Evolutionary conservation across 345 rosid genomes (phyloP).

Genomic region (Nephelium lappaceum): DNA sequence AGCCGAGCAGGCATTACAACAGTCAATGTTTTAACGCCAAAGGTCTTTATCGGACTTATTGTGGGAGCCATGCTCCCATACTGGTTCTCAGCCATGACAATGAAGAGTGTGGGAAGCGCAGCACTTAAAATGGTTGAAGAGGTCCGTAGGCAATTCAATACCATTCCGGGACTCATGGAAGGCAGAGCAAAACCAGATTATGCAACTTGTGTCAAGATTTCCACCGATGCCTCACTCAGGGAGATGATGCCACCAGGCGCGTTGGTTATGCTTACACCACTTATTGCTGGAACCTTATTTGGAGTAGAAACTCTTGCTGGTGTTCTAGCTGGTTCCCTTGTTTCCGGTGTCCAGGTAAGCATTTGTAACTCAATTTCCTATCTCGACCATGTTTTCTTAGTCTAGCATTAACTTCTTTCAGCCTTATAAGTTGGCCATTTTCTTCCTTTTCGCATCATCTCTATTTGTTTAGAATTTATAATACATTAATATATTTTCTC

Average conservation of each 20-base stretch:
- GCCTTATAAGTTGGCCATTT: not conserved
- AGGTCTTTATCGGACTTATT: slow-evolving; percentile 63
- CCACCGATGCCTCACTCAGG: slow-evolving; percentile 62
- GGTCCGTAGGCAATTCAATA: slow-evolving; percentile 69
- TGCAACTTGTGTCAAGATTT: slow-evolving; percentile 72
- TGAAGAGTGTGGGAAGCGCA: slow-evolving; percentile 78
- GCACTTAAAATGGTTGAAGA: slow-evolving; percentile 82
- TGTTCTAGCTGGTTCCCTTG: slow-evolving; percentile 73
- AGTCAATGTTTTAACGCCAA: slow-evolving; percentile 67
- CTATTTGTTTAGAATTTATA: not conserved
- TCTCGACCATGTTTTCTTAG: not conserved
- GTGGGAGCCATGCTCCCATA: slow-evolving; percentile 82
- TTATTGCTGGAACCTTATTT: slow-evolving; percentile 57
- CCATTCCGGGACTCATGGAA: slow-evolving; percentile 77
- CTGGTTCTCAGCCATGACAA: slow-evolving; percentile 80
- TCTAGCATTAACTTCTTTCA: too few species aligned
- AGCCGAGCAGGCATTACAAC: slow-evolving; percentile 62
- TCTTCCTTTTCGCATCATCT: not conserved
- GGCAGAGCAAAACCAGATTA: slow-evolving; percentile 65
- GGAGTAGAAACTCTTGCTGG: slow-evolving; percentile 75
- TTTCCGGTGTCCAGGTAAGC: slow-evolving; percentile 66
- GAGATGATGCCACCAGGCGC: slow-evolving; percentile 85
- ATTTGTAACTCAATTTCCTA: not conserved
- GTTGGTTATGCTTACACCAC: slow-evolving; percentile 69
- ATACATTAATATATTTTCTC: too few species aligned